Base-by-base conservation (phyloP, 2,329 filamentous ascomycete genomes). In the Pseudomassariella vexata region DNA sequence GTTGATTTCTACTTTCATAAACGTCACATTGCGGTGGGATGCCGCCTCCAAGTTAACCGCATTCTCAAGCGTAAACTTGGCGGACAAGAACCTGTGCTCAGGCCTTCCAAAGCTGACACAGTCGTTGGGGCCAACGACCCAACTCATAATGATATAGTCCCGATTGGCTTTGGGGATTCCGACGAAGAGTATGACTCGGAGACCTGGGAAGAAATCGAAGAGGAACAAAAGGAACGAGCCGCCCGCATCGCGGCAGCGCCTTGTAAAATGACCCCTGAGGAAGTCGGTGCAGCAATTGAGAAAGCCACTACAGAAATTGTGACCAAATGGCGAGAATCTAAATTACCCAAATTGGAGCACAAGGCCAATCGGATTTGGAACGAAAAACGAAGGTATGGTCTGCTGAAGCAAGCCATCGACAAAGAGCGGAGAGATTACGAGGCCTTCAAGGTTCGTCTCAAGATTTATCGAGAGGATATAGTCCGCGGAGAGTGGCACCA, bases 311-410 rank as follows among this genome's bases (percentile, higher is more conserved):
- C 60, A 6, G 54, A 63, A 2, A 66, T 76, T 36, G 63, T 66
- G 29, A 48, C 58, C 4, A 52, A 56, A 5, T 90, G 84, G 83
- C 55, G 57, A n/a, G 52, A 63, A n/a, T 62, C 58, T 2, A 78
- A 77, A 41, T 62, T 75, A 6, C 71, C 76, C 0, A 72, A 63
- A 32, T 60, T 74, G 10, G 59, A 76, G 35, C 53, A 52, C 5
- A 77, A 68, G 36, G 82, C 82, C 0, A 70, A 74, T 47, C 55
- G 50, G 4, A 43, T 82, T 3, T 94, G 85, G 86, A 59, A 52
- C 4, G 43, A 65, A 23, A 74, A 74, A 19, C 73, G 66, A 30
- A 62, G 59, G 8, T 50, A 55, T 24, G 57, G 59, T 41, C 20
- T 54, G 40, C 20, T 54, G 40, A 46, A 55, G 51, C 42, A 40